A percentile compares a stretch with the other conserved stretches of the same genome.
These are phyloP conservation scores for Fusarium coffeatum DNA, from an alignment of 2,329 filamentous ascomycete species.

Conservation along the genomic window DNA sequence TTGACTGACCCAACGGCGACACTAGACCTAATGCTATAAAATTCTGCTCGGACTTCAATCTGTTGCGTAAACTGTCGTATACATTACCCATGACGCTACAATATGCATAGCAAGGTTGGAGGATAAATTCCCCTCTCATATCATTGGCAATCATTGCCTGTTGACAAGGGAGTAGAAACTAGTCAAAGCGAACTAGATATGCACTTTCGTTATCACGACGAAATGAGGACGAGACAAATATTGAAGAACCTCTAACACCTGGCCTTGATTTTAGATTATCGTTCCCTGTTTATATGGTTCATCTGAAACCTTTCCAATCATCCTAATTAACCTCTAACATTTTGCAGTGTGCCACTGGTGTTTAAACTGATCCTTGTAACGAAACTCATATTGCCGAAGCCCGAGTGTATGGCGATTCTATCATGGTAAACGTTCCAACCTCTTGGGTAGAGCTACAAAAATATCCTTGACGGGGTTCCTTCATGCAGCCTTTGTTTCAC, in stretches of 20 bases:
- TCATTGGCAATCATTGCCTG: not conserved
- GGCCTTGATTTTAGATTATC: conserved; percentile 28
- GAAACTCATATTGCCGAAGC: conserved; percentile 34
- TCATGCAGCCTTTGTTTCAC: conserved; percentile 23
- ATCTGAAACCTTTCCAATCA: conserved; percentile 26
- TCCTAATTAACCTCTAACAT: conserved; percentile 9
- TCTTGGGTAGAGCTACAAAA: conserved; percentile 24
- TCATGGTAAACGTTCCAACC: conserved; percentile 29
- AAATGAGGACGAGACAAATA: conserved; percentile 12
- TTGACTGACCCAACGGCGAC: not conserved
- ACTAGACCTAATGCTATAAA: conserved; percentile 1
- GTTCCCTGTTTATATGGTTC: conserved; percentile 24
- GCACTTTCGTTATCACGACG: conserved; percentile 11
- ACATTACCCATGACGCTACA: conserved; percentile 12
- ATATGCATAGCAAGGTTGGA: not conserved
- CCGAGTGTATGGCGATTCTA: conserved; percentile 28
- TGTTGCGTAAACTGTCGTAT: conserved; percentile 8
- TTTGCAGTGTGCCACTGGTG: conserved; percentile 16
- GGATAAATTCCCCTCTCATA: conserved; percentile 16
- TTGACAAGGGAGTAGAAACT: conserved; percentile 2
- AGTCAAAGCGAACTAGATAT: not conserved
- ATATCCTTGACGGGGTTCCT: conserved; percentile 16
- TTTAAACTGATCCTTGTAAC: conserved; percentile 31
- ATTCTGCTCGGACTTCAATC: not conserved
- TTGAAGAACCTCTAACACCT: conserved; percentile 12